These are phyloP conservation scores for Talaromyces atroroseus DNA, from an alignment of 2,329 filamentous ascomycete species.

Conservation along the genomic window DNA sequence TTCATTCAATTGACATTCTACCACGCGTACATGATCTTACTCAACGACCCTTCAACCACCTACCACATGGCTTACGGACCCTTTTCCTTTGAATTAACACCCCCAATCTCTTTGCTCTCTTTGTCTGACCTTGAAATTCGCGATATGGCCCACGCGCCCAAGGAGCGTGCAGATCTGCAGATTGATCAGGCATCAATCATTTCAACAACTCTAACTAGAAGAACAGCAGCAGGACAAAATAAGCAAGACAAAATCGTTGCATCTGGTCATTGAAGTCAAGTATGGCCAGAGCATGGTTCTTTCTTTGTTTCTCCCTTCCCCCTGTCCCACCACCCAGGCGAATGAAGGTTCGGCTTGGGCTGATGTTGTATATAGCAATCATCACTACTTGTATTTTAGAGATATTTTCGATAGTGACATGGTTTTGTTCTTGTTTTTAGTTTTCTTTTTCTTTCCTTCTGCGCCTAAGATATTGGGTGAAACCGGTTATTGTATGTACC, in stretches of 20 bases:
- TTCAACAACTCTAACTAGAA: background rate
- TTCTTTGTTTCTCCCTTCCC: background rate
- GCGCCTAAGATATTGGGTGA: background rate
- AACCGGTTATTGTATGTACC: background rate
- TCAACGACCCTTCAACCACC: conserved; percentile 7
- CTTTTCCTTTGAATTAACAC: background rate
- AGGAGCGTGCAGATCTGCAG: background rate
- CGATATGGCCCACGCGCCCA: background rate
- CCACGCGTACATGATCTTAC: conserved; percentile 11
- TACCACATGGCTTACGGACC: conserved; percentile 4
- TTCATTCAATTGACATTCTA: conserved; percentile 1
- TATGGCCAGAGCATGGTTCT: background rate
- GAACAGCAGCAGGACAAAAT: background rate
- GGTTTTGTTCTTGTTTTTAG: background rate
- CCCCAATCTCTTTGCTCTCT: background rate
- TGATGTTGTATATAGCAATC: conserved; percentile 11
- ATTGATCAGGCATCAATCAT: background rate
- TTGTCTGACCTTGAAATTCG: background rate
- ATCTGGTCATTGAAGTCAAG: background rate
- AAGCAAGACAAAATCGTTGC: background rate
- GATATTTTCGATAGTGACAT: background rate
- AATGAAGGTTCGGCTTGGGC: background rate
- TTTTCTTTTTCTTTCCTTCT: background rate
- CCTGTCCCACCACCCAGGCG: background rate
- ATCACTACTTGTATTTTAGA: conserved; percentile 12